phyloP scores from a whole-genome alignment of 2,329 filamentous ascomycete genomes.

The Myrmaecium sp. region DNA sequence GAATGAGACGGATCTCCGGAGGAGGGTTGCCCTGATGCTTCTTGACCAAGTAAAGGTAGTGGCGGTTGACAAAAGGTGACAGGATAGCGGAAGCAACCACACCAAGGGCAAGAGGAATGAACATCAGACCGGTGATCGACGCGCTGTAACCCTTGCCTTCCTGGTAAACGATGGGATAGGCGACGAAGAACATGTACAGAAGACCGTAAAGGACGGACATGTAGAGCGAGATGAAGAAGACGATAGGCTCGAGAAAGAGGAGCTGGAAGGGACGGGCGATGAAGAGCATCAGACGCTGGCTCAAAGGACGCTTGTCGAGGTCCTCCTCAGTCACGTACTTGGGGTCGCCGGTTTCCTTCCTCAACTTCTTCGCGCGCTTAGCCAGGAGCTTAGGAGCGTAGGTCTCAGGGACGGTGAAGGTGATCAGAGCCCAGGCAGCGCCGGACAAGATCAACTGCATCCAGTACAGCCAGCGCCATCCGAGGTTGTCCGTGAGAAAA shows the following conservation, averaged over 20 bases:
- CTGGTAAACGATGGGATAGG: constrained; percentile 50
- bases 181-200: constrained; percentile 63
- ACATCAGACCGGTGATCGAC: constrained; percentile 66
- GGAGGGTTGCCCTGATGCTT: constrained; percentile 57
- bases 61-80: constrained; percentile 59
- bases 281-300: constrained; percentile 55
- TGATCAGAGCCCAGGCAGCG: constrained; percentile 56
- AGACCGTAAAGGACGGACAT: constrained; percentile 69
- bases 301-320: constrained; percentile 52
- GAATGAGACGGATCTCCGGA: constrained; percentile 60
- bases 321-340: constrained; percentile 67
- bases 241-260: constrained; percentile 68
- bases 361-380: constrained; percentile 51
- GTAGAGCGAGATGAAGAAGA: constrained; percentile 68
- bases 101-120: constrained; percentile 66
- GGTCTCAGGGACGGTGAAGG: constrained; percentile 80
- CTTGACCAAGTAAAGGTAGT: constrained; percentile 50
- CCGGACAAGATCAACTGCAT: constrained; percentile 63
- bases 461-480: constrained; percentile 80
- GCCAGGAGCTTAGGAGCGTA: constrained; percentile 68
- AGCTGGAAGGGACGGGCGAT: constrained; percentile 72
- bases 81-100: constrained; percentile 51
- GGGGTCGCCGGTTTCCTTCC: constrained; percentile 48
- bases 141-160: constrained; percentile 63
- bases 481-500: constrained; percentile 50